These are phyloP conservation scores for Paraphoma sp. DNA, from an alignment of 2,329 filamentous ascomycete genomes.

Conservation along the genomic window DNA sequence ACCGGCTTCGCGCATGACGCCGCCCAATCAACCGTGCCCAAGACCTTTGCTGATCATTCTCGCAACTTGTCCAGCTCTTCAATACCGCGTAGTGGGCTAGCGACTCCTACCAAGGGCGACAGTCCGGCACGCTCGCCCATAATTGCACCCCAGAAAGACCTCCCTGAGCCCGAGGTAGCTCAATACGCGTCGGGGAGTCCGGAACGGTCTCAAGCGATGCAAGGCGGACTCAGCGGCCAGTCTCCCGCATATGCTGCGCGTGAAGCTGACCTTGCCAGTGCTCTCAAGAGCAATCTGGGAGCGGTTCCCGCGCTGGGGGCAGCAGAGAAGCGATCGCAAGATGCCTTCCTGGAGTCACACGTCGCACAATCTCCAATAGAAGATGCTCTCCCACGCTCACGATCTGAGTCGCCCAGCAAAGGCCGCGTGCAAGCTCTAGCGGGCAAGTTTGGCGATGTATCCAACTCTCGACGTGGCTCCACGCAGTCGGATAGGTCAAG, in stretches of 20 bases:
- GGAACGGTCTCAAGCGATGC: slow-evolving; percentile 31
- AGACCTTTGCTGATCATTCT: slow-evolving; percentile 48
- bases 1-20: slow-evolving; percentile 36
- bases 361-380: slow-evolving; percentile 34
- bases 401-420: slow-evolving; percentile 56
- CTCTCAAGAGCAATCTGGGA: slow-evolving; percentile 30
- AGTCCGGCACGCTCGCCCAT: slow-evolving; percentile 67
- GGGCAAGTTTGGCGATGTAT: slow-evolving; percentile 56
- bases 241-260: slow-evolving; percentile 39
- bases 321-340: slow-evolving; percentile 42
- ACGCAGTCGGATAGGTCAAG: slow-evolving; percentile 51
- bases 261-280: slow-evolving; percentile 47
- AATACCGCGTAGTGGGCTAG: slow-evolving; percentile 59
- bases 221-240: slow-evolving; percentile 32
- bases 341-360: slow-evolving; percentile 45
- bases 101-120: slow-evolving; percentile 64
- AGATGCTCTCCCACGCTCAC: slow-evolving; percentile 38
- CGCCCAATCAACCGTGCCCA: slow-evolving; percentile 38
- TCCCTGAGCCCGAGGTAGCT: slow-evolving; percentile 57
- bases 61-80: slow-evolving; percentile 49
- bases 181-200: slow-evolving; percentile 51
- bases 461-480: slow-evolving; percentile 55
- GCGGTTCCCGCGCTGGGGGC: slow-evolving; percentile 30
- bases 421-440: slow-evolving; percentile 60
- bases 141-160: slow-evolving; percentile 54